phyloP scores from a whole-genome alignment of 2,329 filamentous ascomycete genomes.

The Neofusicoccum sp. region DNA sequence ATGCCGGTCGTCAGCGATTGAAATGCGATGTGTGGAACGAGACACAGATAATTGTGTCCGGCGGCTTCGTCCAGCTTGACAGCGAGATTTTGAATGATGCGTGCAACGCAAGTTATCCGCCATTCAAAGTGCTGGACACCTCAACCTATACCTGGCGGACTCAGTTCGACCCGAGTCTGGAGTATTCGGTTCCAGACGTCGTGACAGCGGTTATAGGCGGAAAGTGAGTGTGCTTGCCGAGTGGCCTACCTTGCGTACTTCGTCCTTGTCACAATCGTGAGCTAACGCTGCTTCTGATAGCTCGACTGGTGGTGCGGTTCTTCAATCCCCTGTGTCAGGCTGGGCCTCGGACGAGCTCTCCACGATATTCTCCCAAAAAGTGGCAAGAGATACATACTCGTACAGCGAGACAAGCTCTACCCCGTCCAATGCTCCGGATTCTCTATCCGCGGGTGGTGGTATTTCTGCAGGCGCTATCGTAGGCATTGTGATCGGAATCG shows the following conservation, averaged over 20 bases:
- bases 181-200: neutral
- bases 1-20: neutral
- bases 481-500: too few species aligned
- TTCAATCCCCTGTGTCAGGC: neutral
- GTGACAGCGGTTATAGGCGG: slow-evolving; percentile 11
- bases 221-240: neutral
- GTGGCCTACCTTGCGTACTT: neutral
- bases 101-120: slow-evolving; percentile 12
- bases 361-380: neutral
- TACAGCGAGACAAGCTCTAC: too few species aligned
- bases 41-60: slow-evolving; percentile 13
- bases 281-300: neutral
- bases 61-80: neutral
- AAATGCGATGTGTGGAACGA: slow-evolving; percentile 17
- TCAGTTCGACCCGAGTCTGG: neutral
- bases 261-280: too few species aligned
- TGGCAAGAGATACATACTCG: neutral
- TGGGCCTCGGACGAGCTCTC: neutral
- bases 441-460: too few species aligned
- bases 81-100: neutral
- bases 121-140: slow-evolving; percentile 11
- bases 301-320: neutral
- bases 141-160: slow-evolving; percentile 3
- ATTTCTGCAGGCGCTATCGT: too few species aligned
- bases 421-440: too few species aligned